phyloP scores from a whole-genome alignment of 768 basidiomycete species.

The Phaffia australis region DNA sequence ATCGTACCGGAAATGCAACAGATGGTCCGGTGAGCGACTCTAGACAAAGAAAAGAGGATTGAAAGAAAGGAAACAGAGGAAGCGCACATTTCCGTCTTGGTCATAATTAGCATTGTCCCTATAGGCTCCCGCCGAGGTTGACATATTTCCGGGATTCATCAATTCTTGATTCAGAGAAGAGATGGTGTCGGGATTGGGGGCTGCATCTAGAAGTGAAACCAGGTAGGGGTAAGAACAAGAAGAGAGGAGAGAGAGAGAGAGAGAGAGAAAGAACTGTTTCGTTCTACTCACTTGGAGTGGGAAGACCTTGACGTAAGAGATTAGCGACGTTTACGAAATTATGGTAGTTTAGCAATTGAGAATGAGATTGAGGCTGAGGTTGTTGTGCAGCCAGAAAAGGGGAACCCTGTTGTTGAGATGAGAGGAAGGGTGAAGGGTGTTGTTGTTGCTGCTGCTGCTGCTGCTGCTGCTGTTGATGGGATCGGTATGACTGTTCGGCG shows the following conservation, averaged over 20 bases:
- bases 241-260: slow-evolving; percentile 29
- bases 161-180: slow-evolving; percentile 32
- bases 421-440: too few species aligned
- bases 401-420: too few species aligned
- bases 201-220: slow-evolving; percentile 35
- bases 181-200: slow-evolving; percentile 50
- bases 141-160: slow-evolving; percentile 31
- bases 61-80: not conserved
- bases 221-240: slow-evolving; percentile 6
- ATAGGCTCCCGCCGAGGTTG: slow-evolving; percentile 13
- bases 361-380: not conserved
- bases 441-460: not conserved
- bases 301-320: slow-evolving; percentile 3
- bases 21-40: not conserved
- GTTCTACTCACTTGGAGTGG: not conserved
- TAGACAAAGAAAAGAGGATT: not conserved
- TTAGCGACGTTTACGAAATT: not conserved
- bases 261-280: slow-evolving; percentile 3
- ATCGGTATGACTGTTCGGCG: slow-evolving; percentile 39
- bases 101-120: slow-evolving; percentile 27
- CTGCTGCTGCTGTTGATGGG: too few species aligned
- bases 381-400: not conserved
- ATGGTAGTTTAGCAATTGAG: not conserved
- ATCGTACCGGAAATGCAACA: not conserved
- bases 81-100: slow-evolving; percentile 32